These are phyloP conservation scores for Podospora pseudoanserina DNA, from an alignment of 495 filamentous ascomycete species.

Conservation along the genomic window DNA sequence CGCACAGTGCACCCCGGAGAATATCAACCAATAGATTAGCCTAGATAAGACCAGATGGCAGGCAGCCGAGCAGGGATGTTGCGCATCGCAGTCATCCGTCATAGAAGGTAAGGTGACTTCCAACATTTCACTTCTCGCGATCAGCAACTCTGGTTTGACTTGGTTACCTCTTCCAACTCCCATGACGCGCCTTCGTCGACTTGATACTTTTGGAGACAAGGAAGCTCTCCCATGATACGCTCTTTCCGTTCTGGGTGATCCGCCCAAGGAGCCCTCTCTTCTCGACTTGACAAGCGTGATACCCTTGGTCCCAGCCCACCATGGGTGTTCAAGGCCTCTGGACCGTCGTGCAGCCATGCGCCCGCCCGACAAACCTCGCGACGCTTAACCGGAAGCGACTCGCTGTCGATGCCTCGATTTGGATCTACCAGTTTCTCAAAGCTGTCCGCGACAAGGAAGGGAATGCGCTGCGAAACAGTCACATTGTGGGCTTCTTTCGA, in stretches of 20 bases:
- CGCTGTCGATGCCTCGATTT: conserved; percentile 96
- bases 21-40: conserved; percentile 16
- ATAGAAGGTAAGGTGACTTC: neutral
- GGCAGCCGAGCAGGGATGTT: neutral
- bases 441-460: conserved; percentile 98
- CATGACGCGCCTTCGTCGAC: neutral
- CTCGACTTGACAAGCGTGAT: neutral
- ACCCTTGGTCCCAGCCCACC: neutral
- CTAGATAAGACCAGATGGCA: neutral
- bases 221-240: neutral
- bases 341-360: conserved; percentile 89
- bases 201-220: neutral
- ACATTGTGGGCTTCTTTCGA: conserved; percentile 95
- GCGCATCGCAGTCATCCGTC: neutral
- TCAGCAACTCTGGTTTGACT: neutral
- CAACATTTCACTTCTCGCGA: neutral
- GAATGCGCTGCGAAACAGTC: conserved; percentile 90
- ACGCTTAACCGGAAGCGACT: conserved; percentile 93
- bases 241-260: neutral
- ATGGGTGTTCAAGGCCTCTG: conserved; percentile 99
- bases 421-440: conserved; percentile 99
- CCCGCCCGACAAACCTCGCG: conserved; percentile 85
- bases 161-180: neutral
- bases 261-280: neutral
- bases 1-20: neutral